A percentile compares a stretch with the other conserved stretches of the same genome.
phyloP scores from a whole-genome alignment of 2,329 filamentous ascomycete genomes.

The Dactylellina parvicollis region DNA sequence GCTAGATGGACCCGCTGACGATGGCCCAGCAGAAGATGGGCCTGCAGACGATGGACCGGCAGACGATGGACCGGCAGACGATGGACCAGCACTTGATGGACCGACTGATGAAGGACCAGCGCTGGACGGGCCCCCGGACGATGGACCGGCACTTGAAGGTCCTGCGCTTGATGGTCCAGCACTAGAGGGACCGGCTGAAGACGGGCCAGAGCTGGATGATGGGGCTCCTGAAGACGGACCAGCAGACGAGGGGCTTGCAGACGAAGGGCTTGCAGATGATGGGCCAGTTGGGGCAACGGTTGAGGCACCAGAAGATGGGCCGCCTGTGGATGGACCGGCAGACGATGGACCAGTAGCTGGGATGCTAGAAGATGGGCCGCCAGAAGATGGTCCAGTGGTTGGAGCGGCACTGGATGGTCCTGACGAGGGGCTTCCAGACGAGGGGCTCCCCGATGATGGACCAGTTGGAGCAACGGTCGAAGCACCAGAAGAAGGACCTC shows the following conservation, averaged over 20 bases:
- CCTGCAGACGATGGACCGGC: not conserved
- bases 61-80: not conserved
- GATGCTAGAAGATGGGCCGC: not conserved
- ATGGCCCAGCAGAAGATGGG: not conserved
- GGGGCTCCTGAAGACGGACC: not conserved
- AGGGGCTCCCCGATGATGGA: conserved; percentile 9
- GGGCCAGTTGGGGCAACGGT: not conserved
- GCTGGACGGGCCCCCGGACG: not conserved
- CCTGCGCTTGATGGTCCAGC: not conserved
- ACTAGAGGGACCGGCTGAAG: not conserved
- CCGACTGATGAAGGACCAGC: not conserved
- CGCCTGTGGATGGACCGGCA: conserved; percentile 1
- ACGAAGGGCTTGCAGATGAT: conserved; percentile 3
- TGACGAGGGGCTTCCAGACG: not conserved
- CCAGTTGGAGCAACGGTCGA: not conserved
- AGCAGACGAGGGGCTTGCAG: not conserved
- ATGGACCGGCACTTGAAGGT: not conserved
- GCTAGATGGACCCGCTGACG: not conserved
- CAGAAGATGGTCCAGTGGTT: not conserved
- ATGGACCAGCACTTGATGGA: conserved; percentile 8
- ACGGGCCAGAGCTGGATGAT: conserved; percentile 6
- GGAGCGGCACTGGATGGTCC: not conserved
- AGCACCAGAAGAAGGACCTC: not conserved
- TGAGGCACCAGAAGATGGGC: not conserved
- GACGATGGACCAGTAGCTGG: conserved; percentile 13